Evolutionary conservation across 495 filamentous ascomycete species (phyloP), one percentile per base, ranked within the genome.

Genomic region (Aspergillus egyptiacus): DNA sequence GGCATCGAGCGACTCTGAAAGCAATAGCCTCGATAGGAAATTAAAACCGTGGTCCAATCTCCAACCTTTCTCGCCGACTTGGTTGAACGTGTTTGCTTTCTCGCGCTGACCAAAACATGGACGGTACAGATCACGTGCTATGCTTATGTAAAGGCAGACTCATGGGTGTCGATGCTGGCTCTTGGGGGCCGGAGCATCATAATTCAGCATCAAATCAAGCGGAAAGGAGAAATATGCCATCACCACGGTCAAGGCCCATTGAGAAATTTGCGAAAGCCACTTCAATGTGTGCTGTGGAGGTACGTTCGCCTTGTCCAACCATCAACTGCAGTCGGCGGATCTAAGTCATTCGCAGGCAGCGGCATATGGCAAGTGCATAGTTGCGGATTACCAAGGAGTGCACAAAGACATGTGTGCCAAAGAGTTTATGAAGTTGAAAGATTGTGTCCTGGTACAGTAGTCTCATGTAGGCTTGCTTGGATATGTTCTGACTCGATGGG

Each of bases 301-400:
- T 95, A 65, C 22, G 67, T 40, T 33, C 25, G 31, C 53, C 2
- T 8, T 20, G 3, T 46, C 14, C 30, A 34, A 31, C 23, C 11
- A 22, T 17, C 13, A 8, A n/a, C n/a, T n/a, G n/a, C 18, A 11
- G 23, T 47, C 34, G 10, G 13, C 20, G 17, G 22, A 51, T 45
- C 46, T 51, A 45, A 62, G 28, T 41, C 7, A 27, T 31, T 36
- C 49, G 41, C 57, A 97, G 91, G 83, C 86, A 41, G 75, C 88
- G 6, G 76, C 78, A 13, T 99, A 97, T 59, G 93, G 93, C 42
- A 90, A 90, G 75, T 99, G 93, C 63, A 80, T 99, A 48, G 74
- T 93, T 27, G 80, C 80, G 7, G 91, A 99, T 62, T 97, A 94
- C 67, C 91, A 90, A 60, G 81, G 87, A 18, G 81, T 96, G 4